These are phyloP conservation scores for Letharia lupina DNA, from an alignment of 495 filamentous ascomycete species.

Conservation along the genomic window DNA sequence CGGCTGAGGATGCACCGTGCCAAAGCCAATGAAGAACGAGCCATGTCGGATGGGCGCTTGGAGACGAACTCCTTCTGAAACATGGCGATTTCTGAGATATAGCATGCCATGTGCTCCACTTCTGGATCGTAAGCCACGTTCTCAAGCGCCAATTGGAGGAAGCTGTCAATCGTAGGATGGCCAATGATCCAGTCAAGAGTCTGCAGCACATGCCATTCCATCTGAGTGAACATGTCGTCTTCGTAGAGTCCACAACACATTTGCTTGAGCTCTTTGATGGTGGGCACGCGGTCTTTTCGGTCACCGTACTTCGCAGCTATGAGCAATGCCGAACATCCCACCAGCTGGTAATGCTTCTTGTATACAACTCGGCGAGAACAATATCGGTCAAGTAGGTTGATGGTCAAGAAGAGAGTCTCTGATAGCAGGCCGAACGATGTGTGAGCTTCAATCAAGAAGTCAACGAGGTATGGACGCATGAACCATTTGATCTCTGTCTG, in stretches of 20 bases:
- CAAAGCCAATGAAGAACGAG: slow-evolving; percentile 74
- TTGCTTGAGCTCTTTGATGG: slow-evolving; percentile 89
- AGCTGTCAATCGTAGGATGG: slow-evolving; percentile 89
- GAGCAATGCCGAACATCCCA: slow-evolving; percentile 90
- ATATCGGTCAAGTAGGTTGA: slow-evolving; percentile 95
- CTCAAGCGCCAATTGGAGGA: slow-evolving; percentile 66
- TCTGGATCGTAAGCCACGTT: slow-evolving; percentile 64
- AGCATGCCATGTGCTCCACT: slow-evolving; percentile 88
- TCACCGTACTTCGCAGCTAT: slow-evolving; percentile 99
- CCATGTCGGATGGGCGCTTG: slow-evolving; percentile 80
- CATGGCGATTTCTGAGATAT: slow-evolving; percentile 86
- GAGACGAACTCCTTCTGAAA: slow-evolving; percentile 96
- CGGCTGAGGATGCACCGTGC: slow-evolving; percentile 79
- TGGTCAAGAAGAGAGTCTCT: slow-evolving; percentile 87
- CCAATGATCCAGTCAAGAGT: slow-evolving; percentile 96
- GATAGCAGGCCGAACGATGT: slow-evolving; percentile 87
- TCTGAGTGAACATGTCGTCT: slow-evolving; percentile 99
- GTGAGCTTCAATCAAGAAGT: slow-evolving; percentile 97
- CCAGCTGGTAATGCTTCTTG: slow-evolving; percentile 97
- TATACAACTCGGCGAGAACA: slow-evolving; percentile 98
- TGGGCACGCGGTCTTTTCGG: slow-evolving; percentile 92
- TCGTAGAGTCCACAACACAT: slow-evolving; percentile 99
- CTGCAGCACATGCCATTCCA: slow-evolving; percentile 99
- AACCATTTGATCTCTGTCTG: slow-evolving; percentile 99
- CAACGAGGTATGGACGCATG: slow-evolving; percentile 96